Evolutionary conservation across 768 basidiomycete species (phyloP), one percentile per base, ranked within the genome.

Genomic region (Dentipellis sp.): DNA sequence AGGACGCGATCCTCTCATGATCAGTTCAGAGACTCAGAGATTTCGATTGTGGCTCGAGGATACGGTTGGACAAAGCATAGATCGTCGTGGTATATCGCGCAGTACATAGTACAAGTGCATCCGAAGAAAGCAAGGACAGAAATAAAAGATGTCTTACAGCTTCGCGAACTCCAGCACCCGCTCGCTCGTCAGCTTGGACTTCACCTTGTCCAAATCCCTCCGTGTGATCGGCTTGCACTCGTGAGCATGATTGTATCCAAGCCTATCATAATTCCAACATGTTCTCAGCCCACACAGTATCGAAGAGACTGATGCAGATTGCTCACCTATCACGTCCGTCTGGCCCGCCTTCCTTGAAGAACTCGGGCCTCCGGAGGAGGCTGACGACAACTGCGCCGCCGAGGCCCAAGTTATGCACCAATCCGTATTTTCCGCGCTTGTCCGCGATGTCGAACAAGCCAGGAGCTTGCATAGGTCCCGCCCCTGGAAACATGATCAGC

Each of bases 361-460:
- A 92, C 57, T 87, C 84, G 0, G 91, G 91, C 17, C 88, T 77
- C 22, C 85, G 81, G 34, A 92, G 73, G 11, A 92, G 72, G 35
- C 83, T 86, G 50, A 89, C 82, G 23, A 91, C 88, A 3, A 81
- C 87, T 12, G 88, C 88, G 50, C 87, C 86, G 53, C 90, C 91
- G 21, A 91, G 76, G 12, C 89, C 91, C 46, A 94, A 74, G 65
- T 94, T 93, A 61, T 93, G 91, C 9, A 88, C 82, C 11, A 94
- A 74, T 3, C 87, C 89, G 59, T 78, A 89, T 69, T 90, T 91
- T 2, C 88, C 86, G 34, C 83, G 82, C 62, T 75, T 75, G 65
- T 89, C 87, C 1, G 74, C 45, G 4, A 63, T 72, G 56, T 82
- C 74, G 60, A 90, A 87, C 47, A 90, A 74, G 9, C 81, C 83